Base-by-base conservation (phyloP, 306 rosid genomes). In the Cucumis hystrix region DNA sequence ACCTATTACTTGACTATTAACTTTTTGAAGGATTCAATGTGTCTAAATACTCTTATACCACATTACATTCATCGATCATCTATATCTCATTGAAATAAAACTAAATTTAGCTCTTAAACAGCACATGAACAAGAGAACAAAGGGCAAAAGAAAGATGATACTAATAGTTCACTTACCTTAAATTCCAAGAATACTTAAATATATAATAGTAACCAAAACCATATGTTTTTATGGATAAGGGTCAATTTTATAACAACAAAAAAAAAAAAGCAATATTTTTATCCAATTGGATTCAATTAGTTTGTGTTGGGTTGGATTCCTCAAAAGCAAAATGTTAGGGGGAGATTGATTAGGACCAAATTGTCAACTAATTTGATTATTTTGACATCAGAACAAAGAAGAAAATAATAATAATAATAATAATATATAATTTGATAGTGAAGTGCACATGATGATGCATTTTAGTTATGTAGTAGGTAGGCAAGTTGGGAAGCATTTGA, bases 391-490 rank as follows among this genome's bases (percentile, higher is more conserved):
- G 11, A 37, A 65, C 10, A 37, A 28, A 28, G 30, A 28, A 28
- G 30, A 28, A 28, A 1, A 33, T 33, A 33, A 33, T 33, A 33
- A 33, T 33, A 30, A 30, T 30, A 30, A 30, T 33, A 33, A 33
- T 30, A 33, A 37, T 5, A 13, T 65, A 3, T 10, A 5, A 0
- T 45, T 70, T 70, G 75, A 45, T 2, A 68, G 11, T 20, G 55
- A 68, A 68, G 51, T 68, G 30, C 55, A 68, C 33, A 68, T 68
- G 74, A 28, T 66, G 52, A 66, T 66, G 75, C n/a, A 69, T 69
- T 43, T 43, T 69, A 69, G 75, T 45, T 69, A 69, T 41, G 75
- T 8, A 45, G 75, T 47, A 47, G 75, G 75, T 70, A 7, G 3
- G 75, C 75, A 45, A 70, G 75, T 23, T 47, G 75, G 21, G 7